Percentiles rank a stretch among this genome's conserved stretches.
These are phyloP conservation scores for Peronospora farinosa DNA, from an alignment of 352 stramenopile genomes.

Conservation along the genomic window DNA sequence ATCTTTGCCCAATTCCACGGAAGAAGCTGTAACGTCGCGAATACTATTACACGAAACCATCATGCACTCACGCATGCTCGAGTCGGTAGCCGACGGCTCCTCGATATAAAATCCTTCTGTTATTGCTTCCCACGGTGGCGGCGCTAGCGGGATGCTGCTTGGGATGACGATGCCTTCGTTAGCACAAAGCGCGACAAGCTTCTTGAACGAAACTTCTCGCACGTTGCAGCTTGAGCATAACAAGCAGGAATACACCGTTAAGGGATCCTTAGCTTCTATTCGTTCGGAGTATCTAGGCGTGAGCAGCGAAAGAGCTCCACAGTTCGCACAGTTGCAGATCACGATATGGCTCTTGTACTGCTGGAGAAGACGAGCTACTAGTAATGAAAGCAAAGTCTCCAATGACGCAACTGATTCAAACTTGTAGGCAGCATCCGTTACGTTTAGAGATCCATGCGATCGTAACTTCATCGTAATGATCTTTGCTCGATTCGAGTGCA, in stretches of 20 bases:
- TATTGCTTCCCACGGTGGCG: slow-evolving; percentile 30
- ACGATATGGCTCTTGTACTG: slow-evolving; percentile 32
- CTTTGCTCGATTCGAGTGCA: slow-evolving; percentile 44
- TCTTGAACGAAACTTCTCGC: slow-evolving; percentile 54
- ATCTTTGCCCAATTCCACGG: slow-evolving; percentile 8
- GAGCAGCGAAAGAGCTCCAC: slow-evolving; percentile 49
- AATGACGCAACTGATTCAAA: slow-evolving; percentile 35
- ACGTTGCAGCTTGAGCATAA: slow-evolving; percentile 70
- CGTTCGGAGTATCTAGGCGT: slow-evolving; percentile 36
- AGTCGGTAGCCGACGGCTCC: slow-evolving; percentile 30
- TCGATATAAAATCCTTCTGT: slow-evolving; percentile 55
- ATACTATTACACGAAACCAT: slow-evolving; percentile 51
- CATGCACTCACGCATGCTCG: slow-evolving; percentile 38
- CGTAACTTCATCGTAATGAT: slow-evolving; percentile 52
- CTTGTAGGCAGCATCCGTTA: slow-evolving; percentile 51
- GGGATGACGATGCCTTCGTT: slow-evolving; percentile 40
- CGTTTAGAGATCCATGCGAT: slow-evolving; percentile 17
- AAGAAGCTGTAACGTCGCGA: slow-evolving; percentile 35
- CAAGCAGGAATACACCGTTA: slow-evolving; percentile 56
- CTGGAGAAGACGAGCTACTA: slow-evolving; percentile 48
- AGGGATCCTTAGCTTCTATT: slow-evolving; percentile 16
- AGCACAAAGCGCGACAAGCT: slow-evolving; percentile 42
- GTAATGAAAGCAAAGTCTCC: slow-evolving; percentile 31
- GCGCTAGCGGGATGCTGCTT: slow-evolving; percentile 30
- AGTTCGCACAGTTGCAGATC: slow-evolving; percentile 52